Evolutionary conservation across 1,139 yeast species (phyloP), one percentile per base, ranked within the genome.

Genomic region (Blastobotrys capitulatus): DNA sequence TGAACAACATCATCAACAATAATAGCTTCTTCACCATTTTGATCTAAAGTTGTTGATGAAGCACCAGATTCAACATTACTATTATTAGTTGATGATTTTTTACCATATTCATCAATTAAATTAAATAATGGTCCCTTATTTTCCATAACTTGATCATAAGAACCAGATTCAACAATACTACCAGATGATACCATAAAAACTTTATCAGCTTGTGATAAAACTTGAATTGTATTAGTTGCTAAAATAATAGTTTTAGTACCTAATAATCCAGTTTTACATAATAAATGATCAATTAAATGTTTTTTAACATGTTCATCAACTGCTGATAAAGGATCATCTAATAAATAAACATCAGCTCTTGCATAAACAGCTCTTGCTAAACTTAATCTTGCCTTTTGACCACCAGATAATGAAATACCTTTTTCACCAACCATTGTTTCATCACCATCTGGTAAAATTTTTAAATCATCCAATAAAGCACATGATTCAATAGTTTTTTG

Each of bases 331-430:
- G 90, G 86, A 62, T 88, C 98, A 68, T 92, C 98, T 52, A 92
- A 71, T 50, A 92, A 73, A 65, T 88, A 90, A 34, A 90, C 82
- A 65, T 92, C 97, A 2, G 97, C 95, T 59, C 97, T 79, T 1
- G 97, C 82, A 67, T 92, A 92, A 8, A 92, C 97, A 25, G 97
- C 96, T 67, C 98, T 79, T 1, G 97, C 97, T 54, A 92, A 76
- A 1, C 95, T 82, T 47, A 92, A 72, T 68, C 98, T 82, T 1
- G 97, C 97, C 73, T 90, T 92, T 68, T 92, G 97, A 43, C 98
- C 98, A 53, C 98, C 98, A 44, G 96, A 87, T 51, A 92, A 74
- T 13, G 97, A 87, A 51, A 92, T 88, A 60, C 98, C 98, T 71
- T 90, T 92, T 70, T 92, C 98, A 56, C 98, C 98, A 46, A 92